Base-by-base conservation (phyloP, 2,329 filamentous ascomycete species). In the Capronia epimyces region DNA sequence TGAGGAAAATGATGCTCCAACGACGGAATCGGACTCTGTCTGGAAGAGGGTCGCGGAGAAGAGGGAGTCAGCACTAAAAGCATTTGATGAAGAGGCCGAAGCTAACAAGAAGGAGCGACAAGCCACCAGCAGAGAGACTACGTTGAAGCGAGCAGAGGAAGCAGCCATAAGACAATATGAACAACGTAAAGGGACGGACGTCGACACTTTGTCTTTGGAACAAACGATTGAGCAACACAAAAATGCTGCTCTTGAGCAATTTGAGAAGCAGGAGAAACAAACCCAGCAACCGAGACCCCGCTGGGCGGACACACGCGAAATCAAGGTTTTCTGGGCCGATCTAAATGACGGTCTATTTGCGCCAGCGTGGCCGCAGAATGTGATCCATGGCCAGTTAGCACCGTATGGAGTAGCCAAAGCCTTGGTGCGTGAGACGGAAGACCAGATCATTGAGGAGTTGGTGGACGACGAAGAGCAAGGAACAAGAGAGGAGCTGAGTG, bases 321-420 rank as follows among this genome's bases (percentile, higher is more conserved):
- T 75, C 24, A 71, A 71, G 60, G 66, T 75, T 31, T 65, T 70
- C 48, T 75, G 73, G 73, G 66, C 65, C 13, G 70, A 75, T 60
- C 37, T 73, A 25, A 65, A 71, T 43, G 69, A 74, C 61, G 70
- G 71, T 22, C 64, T 62, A 52, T 82, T 85, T 66, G 72, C 73
- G 6, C 59, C 66, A 49, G 49, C 60, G 3, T 75, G 73, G 73
- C 70, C 71, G 9, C 60, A 63, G n/a, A 64, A 58, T 22, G 71
- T 75, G 40, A 58, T 65, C 5, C 73, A 75, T 53, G 71, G 68
- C 47, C 65, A 67, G 47, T 56, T 75, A 55, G 65, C 68, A 31
- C 63, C 63, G 22, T 65, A 54, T 29, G 52, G 52, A 12, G 46
- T 60, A 1, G 45, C 45, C 3, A 58, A 53, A 46, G 42, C 40